Percentiles rank a stretch among this genome's conserved stretches.
Conservation (phyloP, 352 stramenopile species). For the Pythium dissotocum region DNA sequence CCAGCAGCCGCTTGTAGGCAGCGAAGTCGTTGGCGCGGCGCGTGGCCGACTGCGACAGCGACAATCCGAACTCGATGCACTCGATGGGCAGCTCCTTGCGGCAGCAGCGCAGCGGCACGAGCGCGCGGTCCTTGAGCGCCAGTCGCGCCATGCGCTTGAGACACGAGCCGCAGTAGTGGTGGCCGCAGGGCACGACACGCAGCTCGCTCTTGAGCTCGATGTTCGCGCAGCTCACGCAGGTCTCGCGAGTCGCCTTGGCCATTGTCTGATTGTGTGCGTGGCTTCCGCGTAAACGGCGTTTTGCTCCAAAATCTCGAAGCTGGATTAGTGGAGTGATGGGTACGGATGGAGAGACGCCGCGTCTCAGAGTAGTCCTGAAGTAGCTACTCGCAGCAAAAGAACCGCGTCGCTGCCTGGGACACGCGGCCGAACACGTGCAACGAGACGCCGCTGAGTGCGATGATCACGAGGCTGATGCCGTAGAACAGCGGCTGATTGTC, state of each 20-base stretch:
- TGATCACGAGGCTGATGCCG: slow-evolving; percentile 2
- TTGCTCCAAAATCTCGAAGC: too few relatives aligned
- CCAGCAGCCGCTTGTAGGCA: slow-evolving; percentile 48
- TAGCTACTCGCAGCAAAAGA: slow-evolving; percentile 49
- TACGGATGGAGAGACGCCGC: neutral
- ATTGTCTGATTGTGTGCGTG: too few relatives aligned
- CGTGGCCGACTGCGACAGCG: neutral
- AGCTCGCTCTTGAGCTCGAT: slow-evolving; percentile 27
- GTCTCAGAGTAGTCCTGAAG: neutral
- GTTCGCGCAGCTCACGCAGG: slow-evolving; percentile 49
- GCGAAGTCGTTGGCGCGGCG: slow-evolving; percentile 31
- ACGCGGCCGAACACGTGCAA: slow-evolving; percentile 40
- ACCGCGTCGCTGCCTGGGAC: slow-evolving; percentile 51
- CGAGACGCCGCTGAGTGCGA: neutral
- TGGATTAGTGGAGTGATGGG: slow-evolving; percentile 1
- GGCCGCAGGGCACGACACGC: slow-evolving; percentile 50
- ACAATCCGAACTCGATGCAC: slow-evolving; percentile 49
- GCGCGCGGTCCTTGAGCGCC: slow-evolving; percentile 52
- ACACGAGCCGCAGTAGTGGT: slow-evolving; percentile 59
- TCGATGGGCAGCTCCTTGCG: slow-evolving; percentile 67
- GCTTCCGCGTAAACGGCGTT: too few relatives aligned
- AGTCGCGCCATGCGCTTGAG: slow-evolving; percentile 61
- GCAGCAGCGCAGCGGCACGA: slow-evolving; percentile 73
- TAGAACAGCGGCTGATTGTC: slow-evolving; percentile 22
- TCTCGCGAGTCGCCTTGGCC: neutral